Conservation (phyloP, 177 flowering plant species). For the Vitis hybrid region DNA sequence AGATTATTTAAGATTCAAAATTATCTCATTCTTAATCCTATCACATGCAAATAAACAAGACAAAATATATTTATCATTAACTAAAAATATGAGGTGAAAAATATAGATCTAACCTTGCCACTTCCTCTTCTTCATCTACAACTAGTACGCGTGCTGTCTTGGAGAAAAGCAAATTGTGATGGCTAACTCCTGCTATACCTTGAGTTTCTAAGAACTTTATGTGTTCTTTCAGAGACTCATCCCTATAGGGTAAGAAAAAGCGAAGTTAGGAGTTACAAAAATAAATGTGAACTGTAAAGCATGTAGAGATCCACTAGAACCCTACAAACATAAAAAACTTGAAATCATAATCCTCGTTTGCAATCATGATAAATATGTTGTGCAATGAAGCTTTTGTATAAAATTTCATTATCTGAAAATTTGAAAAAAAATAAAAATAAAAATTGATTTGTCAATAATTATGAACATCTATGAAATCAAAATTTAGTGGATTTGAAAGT, state of each 20-base stretch:
- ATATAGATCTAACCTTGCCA: conserved; percentile 39
- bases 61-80: neutral
- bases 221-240: conserved; percentile 54
- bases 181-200: conserved; percentile 96
- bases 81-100: neutral
- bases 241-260: conserved; percentile 42
- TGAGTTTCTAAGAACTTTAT: conserved; percentile 64
- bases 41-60: neutral
- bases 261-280: too few relatives aligned
- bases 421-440: too few relatives aligned
- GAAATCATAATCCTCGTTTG: neutral
- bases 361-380: too few relatives aligned
- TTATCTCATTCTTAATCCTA: neutral
- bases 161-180: conserved; percentile 91
- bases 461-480: too few relatives aligned
- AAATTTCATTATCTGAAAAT: too few relatives aligned
- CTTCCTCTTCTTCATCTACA: conserved; percentile 46
- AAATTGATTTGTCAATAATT: too few relatives aligned
- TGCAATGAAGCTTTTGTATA: too few relatives aligned
- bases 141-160: conserved; percentile 69
- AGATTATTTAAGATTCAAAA: neutral
- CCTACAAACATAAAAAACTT: neutral
- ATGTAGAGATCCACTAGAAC: neutral
- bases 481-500: too few relatives aligned
- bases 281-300: neutral